These are phyloP conservation scores for Mycosarcoma maydis DNA, from an alignment of 1,284 basidiomycete genomes.

Conservation along the genomic window DNA sequence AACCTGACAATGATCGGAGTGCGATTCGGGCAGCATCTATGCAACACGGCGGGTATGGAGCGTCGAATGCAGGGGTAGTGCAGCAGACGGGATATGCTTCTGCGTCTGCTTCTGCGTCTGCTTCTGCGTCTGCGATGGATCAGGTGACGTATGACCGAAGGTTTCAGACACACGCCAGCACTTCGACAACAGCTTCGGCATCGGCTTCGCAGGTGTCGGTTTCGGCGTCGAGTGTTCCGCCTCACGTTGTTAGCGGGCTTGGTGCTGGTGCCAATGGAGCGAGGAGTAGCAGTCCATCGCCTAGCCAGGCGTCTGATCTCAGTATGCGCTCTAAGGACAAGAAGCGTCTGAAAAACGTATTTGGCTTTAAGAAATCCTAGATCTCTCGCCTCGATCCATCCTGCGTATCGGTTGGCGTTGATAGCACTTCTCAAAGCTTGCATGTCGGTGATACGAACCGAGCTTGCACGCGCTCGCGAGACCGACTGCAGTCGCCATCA, in stretches of 20 bases:
- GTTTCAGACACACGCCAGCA: slow-evolving; percentile 13
- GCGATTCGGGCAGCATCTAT: slow-evolving; percentile 34
- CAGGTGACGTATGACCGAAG: slow-evolving; percentile 28
- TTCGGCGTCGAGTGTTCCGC: slow-evolving; percentile 11
- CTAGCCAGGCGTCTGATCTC: slow-evolving; percentile 23
- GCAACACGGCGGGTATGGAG: slow-evolving; percentile 18
- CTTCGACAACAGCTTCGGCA: slow-evolving; percentile 12
- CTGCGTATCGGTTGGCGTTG: too few species aligned
- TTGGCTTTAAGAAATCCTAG: slow-evolving; percentile 51
- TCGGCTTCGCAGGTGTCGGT: too few species aligned
- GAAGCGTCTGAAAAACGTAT: slow-evolving; percentile 48
- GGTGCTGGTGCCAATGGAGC: too few species aligned
- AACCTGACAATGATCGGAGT: slow-evolving; percentile 48
- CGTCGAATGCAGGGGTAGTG: background rate
- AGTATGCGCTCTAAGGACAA: slow-evolving; percentile 43
- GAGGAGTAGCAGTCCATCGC: slow-evolving; percentile 24
- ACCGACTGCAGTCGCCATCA: too few species aligned
- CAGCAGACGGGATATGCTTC: slow-evolving; percentile 13
- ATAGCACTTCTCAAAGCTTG: too few species aligned
- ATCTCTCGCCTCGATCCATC: too few species aligned
- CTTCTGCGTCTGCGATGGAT: too few species aligned
- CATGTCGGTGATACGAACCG: too few species aligned
- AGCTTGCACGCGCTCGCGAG: too few species aligned
- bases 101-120: background rate
- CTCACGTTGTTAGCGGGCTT: slow-evolving; percentile 7